Evolutionary conservation across 2,329 filamentous ascomycete species (phyloP), one percentile per base, ranked within the genome.

Genomic region (Stagonosporopsis rhizophila): DNA sequence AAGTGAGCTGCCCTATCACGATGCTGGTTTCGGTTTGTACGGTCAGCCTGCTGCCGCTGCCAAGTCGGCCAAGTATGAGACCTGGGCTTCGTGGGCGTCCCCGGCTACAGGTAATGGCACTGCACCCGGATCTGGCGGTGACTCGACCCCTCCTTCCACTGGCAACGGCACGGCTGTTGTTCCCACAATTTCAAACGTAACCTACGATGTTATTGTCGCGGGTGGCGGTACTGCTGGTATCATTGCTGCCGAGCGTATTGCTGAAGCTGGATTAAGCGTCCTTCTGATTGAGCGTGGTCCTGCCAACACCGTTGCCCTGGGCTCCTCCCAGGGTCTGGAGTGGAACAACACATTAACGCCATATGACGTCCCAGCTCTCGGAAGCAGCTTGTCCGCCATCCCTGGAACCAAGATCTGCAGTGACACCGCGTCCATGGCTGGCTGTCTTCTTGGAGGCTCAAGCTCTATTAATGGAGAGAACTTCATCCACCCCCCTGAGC

Each of bases 401-500:
- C 47, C 53, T 38, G 53, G 47, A 6, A 56, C 53, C 23, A 56
- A 56, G 53, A 56, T 56, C 38, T 56, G 53, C 32, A 56, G 53
- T 42, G 53, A 56, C 19, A 56, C 53, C n/a, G 53, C 53, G 14
- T 56, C 53, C 32, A 56, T 56, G 53, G 53, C 53, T 32, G 53
- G 53, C 30, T 56, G 53, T 47, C 53, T 56, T 32, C 78, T 70
- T 59, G 70, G 77, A 49, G 80, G 62, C 35, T 64, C 62, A 37
- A 62, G 60, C 52, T 61, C 60, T 73, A 79, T 89, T 60, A 86
- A 87, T 15, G 77, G 75, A 1, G 80, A 85, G 52, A 82, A 85
- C 47, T 84, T 84, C 15, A 81, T 82, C 8, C 61, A 74, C 45
- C 77, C 77, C 42, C 85, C 86, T 20, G 81, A 79, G 6, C 53